Percentiles rank a stretch among this genome's conserved stretches.
phyloP scores from a whole-genome alignment of 805 yeast genomes.

The Saturnispora halmiae region DNA sequence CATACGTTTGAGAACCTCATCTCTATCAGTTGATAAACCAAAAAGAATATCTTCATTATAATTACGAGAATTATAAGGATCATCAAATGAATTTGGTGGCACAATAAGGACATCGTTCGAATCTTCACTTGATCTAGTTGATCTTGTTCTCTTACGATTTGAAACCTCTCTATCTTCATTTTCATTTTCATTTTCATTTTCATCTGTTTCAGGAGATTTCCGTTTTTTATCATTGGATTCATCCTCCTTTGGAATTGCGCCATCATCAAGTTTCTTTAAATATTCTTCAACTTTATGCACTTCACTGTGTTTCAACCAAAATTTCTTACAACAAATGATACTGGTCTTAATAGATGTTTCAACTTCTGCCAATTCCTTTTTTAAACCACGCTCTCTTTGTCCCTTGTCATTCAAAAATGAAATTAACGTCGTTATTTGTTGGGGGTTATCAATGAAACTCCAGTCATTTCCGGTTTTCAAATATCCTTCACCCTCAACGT shows the following conservation, averaged over 20 bases:
- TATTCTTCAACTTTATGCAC: slow-evolving; percentile 6
- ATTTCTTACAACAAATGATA: slow-evolving; percentile 31
- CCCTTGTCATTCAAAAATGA: slow-evolving; percentile 75
- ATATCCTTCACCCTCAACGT: slow-evolving; percentile 45
- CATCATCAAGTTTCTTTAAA: slow-evolving; percentile 29
- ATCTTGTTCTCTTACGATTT: slow-evolving; percentile 15
- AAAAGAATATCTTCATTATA: slow-evolving; percentile 15
- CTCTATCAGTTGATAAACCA: slow-evolving; percentile 19
- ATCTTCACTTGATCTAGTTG: slow-evolving; percentile 1
- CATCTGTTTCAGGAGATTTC: slow-evolving; percentile 15
- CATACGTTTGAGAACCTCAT: slow-evolving; percentile 19
- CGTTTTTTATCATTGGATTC: slow-evolving; percentile 13
- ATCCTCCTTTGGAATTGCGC: slow-evolving; percentile 27
- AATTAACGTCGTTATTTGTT: slow-evolving; percentile 47
- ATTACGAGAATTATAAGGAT: slow-evolving; percentile 3
- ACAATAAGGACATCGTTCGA: no score
- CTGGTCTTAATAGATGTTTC: slow-evolving; percentile 50
- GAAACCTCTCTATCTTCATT: slow-evolving; percentile 26
- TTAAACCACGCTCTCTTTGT: slow-evolving; percentile 53
- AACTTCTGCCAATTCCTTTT: slow-evolving; percentile 50
- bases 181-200: slow-evolving; percentile 32
- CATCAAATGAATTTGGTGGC: neutral
- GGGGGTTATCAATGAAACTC: slow-evolving; percentile 58
- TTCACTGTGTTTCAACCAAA: slow-evolving; percentile 22
- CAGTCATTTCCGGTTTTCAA: slow-evolving; percentile 48